Conservation (phyloP, 83 land plant species). For the Picea abies region DNA sequence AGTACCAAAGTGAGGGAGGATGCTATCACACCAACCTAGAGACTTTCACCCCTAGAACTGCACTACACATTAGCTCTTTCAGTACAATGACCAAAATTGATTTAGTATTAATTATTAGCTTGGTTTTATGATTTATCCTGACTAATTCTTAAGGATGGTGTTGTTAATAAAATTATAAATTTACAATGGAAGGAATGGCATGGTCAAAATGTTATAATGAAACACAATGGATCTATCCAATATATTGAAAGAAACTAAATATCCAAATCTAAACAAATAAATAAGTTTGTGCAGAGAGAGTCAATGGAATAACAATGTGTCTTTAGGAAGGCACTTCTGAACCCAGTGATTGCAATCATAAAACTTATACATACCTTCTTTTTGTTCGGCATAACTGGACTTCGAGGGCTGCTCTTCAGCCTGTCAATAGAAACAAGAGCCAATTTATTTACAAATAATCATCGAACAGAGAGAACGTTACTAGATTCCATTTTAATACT, state of each 20-base stretch:
- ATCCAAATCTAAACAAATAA: neutral
- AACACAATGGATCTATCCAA: neutral
- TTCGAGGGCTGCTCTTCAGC: slow-evolving; percentile 10
- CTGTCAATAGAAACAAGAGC: neutral
- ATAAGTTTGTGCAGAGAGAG: neutral
- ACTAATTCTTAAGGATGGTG: neutral
- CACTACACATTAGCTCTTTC: neutral
- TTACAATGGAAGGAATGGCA: too few species aligned
- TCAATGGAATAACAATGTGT: neutral
- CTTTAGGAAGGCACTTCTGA: neutral
- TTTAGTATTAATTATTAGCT: neutral
- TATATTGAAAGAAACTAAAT: neutral
- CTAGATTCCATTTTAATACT: too few species aligned
- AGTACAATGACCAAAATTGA: neutral
- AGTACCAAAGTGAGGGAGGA: too few species aligned
- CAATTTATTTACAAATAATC: neutral
- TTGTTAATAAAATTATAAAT: neutral
- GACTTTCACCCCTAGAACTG: too few species aligned
- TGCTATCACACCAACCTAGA: too few species aligned
- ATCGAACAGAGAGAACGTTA: neutral
- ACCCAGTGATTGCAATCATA: neutral
- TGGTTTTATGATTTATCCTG: neutral
- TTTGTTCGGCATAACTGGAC: neutral
- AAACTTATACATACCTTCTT: slow-evolving; percentile 1
- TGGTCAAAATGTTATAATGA: too few species aligned